Evolutionary conservation across 2,329 filamentous ascomycete genomes (phyloP), one percentile per base, ranked within the genome.

Genomic region (Xylaria sp.): DNA sequence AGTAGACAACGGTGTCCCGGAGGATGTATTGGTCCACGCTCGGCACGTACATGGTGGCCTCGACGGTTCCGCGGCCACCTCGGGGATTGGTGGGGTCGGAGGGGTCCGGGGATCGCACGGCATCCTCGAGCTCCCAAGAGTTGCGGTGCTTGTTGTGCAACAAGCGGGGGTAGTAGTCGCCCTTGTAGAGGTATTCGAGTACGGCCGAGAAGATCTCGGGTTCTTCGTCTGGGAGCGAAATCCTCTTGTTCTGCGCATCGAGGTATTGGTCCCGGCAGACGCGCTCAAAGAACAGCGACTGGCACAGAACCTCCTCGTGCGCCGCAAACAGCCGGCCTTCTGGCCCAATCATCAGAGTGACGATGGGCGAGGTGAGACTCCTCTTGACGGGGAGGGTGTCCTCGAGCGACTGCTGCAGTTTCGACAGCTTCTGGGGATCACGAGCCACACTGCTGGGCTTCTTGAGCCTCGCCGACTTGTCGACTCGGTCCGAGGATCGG

Each of bases 141-240:
- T 93, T 91, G 79, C 89, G 91, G 81, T 90, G 90, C 86, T 92
- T 93, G 88, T 93, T 92, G 81, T 93, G 93, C 75, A 97, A 79
- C 83, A 98, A 86, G 81, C 93, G 92, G 65, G 94, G 94, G 81
- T 92, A 96, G 84, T 97, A 97, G 86, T 97, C 94, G 74, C 93
- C 93, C 85, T 97, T 97, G 90, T 98, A 98, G 74, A 98, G 89
- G 81, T 94, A 98, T 85, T 98, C 94, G 84, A 98, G 93, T 77
- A 98, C 86, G 78, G 92, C 94, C 80, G 93, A 97, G 82, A 98
- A 93, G 81, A 97, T 88, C 85, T 97, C 94, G 75, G 94, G 93
- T 85, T 97, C 93, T 86, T 92, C 91, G 77, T 88, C 85, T 72
- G 85, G 85, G 77, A 88, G 92, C 85, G 85, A 92, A 85, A 88